Evolutionary conservation across 116 monocot genomes (phyloP).

Genomic region (Cymodocea nodosa): DNA sequence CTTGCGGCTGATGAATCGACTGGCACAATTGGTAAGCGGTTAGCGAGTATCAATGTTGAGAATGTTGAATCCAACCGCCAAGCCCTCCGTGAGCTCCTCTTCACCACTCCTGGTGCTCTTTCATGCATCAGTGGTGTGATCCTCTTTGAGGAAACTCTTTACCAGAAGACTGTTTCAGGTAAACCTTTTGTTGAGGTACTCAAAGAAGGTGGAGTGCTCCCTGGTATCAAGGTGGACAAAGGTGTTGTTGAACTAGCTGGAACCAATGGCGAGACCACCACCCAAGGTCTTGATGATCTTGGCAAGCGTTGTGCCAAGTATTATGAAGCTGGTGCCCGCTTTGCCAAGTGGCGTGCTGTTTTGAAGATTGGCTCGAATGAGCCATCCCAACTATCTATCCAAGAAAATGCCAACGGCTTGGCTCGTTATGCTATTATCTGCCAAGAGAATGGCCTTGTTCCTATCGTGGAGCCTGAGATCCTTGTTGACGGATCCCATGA

Average conservation of each 20-base stretch:
- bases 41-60: constrained; percentile 24
- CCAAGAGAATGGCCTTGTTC: constrained; percentile 27
- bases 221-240: constrained; percentile 30
- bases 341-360: constrained; percentile 25
- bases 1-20: constrained; percentile 27
- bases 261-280: constrained; percentile 24
- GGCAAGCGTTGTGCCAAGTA: constrained; percentile 22
- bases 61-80: constrained; percentile 28
- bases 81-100: constrained; percentile 22
- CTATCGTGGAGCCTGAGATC: constrained; percentile 27
- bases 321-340: constrained; percentile 25
- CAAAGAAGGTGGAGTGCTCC: constrained; percentile 18
- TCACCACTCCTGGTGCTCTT: constrained; percentile 19
- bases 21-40: constrained; percentile 22
- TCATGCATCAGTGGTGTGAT: constrained; percentile 22
- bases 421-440: constrained; percentile 27
- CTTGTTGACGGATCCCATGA: constrained; percentile 22
- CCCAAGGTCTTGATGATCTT: constrained; percentile 22
- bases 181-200: constrained; percentile 24
- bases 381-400: constrained; percentile 19
- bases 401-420: constrained; percentile 18
- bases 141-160: constrained; percentile 25
- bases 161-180: constrained; percentile 16
- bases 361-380: constrained; percentile 20
- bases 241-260: constrained; percentile 18